These are phyloP conservation scores for Apiospora koreana DNA, from an alignment of 2,329 filamentous ascomycete genomes.

Conservation along the genomic window DNA sequence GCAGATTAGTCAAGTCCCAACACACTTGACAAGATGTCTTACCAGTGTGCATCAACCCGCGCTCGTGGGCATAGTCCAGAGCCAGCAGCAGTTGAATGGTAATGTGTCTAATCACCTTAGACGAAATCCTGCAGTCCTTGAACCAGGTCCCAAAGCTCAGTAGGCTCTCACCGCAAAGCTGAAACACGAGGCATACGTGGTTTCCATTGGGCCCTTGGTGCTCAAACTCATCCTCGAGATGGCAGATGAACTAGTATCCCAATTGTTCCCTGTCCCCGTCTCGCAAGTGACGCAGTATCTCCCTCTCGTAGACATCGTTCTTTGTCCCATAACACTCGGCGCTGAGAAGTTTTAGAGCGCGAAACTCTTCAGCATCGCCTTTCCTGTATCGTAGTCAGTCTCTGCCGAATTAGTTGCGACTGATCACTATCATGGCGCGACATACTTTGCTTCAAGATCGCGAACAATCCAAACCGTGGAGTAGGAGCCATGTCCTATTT, in stretches of 20 bases:
- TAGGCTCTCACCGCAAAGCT: conserved; percentile 26
- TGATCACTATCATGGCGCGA: background rate
- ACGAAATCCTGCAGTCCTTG: conserved; percentile 23
- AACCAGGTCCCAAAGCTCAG: too few species aligned
- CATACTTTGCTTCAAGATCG: background rate
- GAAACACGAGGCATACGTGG: conserved; percentile 28
- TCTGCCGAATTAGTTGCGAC: background rate
- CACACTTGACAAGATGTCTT: too few species aligned
- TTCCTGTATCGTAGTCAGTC: background rate
- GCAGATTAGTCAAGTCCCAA: background rate
- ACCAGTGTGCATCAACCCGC: conserved; percentile 22
- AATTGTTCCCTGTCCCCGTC: conserved; percentile 1
- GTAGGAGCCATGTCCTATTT: conserved; percentile 20
- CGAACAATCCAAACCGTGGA: conserved; percentile 19
- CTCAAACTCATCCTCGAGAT: conserved; percentile 26
- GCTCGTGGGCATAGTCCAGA: conserved; percentile 27
- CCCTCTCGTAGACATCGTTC: conserved; percentile 20
- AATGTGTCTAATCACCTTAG: conserved; percentile 22
- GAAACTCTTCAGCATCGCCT: background rate
- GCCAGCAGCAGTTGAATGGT: conserved; percentile 24
- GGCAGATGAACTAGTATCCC: conserved; percentile 23
- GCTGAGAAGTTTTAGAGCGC: conserved; percentile 20
- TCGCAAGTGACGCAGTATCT: conserved; percentile 21
- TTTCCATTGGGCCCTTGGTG: conserved; percentile 24
- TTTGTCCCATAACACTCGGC: conserved; percentile 18